Conservation (phyloP, 305 asterid genomes). For the Fraxinus sp. region DNA sequence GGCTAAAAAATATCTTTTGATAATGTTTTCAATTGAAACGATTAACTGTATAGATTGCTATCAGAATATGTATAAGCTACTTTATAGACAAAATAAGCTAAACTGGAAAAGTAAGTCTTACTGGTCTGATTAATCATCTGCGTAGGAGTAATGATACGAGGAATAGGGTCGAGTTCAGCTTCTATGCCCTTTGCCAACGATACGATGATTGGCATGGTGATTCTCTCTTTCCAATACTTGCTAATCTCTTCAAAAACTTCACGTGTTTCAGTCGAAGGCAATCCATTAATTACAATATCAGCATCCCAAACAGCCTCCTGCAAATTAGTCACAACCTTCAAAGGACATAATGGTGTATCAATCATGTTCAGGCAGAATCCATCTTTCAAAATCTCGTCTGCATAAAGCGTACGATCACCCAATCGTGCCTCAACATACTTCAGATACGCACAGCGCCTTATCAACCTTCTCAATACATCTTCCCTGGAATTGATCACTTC, state of each 20-base stretch:
- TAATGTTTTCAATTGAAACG: neutral
- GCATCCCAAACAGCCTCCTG: conserved; percentile 98
- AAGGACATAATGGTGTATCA: conserved; percentile 81
- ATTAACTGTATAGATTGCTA: neutral
- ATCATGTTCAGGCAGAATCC: conserved; percentile 90
- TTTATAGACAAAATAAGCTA: neutral
- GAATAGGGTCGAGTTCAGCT: conserved; percentile 69
- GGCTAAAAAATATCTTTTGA: too few relatives aligned
- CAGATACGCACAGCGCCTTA: conserved; percentile 75
- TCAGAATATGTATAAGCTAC: neutral
- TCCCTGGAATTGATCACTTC: conserved; percentile 89
- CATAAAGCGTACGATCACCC: conserved; percentile 79
- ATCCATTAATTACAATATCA: conserved; percentile 76
- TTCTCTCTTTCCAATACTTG: conserved; percentile 80
- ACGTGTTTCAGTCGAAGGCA: conserved; percentile 87
- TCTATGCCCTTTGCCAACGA: conserved; percentile 89
- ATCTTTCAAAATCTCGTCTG: conserved; percentile 79
- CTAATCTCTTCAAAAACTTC: conserved; percentile 76
- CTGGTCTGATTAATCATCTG: conserved; percentile 81
- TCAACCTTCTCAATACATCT: conserved; percentile 74
- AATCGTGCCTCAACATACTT: conserved; percentile 83
- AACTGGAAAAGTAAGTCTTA: conserved; percentile 33
- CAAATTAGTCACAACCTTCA: conserved; percentile 85
- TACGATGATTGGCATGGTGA: conserved; percentile 56
- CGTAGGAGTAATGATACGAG: conserved; percentile 82